Evolutionary conservation across 345 rosid genomes (phyloP).

Genomic region (Arabidopsis arenosa): DNA sequence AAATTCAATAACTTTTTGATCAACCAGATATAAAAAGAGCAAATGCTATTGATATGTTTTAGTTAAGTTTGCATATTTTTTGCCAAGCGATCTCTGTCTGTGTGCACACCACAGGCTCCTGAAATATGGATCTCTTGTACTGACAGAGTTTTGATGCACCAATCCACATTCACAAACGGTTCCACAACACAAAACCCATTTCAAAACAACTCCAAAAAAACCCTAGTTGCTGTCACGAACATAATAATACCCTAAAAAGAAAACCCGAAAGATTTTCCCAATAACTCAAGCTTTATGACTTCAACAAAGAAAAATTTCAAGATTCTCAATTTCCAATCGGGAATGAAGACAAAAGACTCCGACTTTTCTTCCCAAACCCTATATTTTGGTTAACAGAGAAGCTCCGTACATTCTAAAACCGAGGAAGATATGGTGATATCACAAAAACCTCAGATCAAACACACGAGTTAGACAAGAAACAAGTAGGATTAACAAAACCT

Average conservation of each 20-base stretch:
- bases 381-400: conserved; percentile 4
- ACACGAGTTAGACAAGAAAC: conserved; percentile 8
- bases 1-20: neutral
- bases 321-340: neutral
- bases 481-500: conserved; percentile 7
- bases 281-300: neutral
- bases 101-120: neutral
- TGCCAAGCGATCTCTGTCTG: neutral
- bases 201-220: conserved; percentile 7
- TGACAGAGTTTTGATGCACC: neutral
- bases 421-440: conserved; percentile 7
- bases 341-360: neutral
- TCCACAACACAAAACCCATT: conserved; percentile 18
- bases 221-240: neutral
- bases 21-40: neutral
- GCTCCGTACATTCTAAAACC: neutral
- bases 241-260: neutral
- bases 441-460: conserved; percentile 30
- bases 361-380: conserved; percentile 18
- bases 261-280: neutral
- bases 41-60: neutral
- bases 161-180: neutral
- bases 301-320: neutral
- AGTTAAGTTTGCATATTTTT: conserved; percentile 1
- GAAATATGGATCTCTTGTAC: neutral